A percentile compares a stretch with the other conserved stretches of the same genome.
These are phyloP conservation scores for Colletotrichum sp. DNA, from an alignment of 2,329 filamentous ascomycete species.

Conservation along the genomic window DNA sequence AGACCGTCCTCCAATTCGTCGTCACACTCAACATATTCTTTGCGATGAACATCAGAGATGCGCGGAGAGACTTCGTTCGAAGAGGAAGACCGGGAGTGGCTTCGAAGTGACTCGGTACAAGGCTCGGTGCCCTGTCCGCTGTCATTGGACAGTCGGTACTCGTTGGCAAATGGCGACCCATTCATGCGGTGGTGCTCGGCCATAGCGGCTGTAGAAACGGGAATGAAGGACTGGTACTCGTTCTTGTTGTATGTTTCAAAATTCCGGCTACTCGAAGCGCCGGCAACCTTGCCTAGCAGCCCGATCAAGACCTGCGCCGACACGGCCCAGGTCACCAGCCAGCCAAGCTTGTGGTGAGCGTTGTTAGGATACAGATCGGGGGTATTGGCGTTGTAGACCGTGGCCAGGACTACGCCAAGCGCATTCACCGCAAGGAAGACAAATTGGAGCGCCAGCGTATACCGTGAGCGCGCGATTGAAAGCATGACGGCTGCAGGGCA, in stretches of 20 bases:
- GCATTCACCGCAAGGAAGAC: constrained; percentile 69
- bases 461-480: constrained; percentile 79
- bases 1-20: constrained; percentile 38
- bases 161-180: constrained; percentile 5
- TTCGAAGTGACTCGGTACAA: constrained; percentile 69
- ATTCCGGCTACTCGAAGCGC: constrained; percentile 24
- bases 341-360: constrained; percentile 87
- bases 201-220: constrained; percentile 62
- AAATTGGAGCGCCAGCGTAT: constrained; percentile 73
- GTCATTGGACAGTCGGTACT: constrained; percentile 69
- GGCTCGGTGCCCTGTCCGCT: constrained; percentile 78
- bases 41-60: constrained; percentile 24
- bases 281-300: constrained; percentile 66
- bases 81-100: constrained; percentile 67
- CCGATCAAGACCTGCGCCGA: constrained; percentile 73
- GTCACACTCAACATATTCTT: constrained; percentile 56
- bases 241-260: constrained; percentile 25
- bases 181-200: constrained; percentile 52
- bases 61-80: constrained; percentile 46
- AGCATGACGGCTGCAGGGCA: constrained; percentile 75
- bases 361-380: constrained; percentile 89
- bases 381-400: constrained; percentile 79
- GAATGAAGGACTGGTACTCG: constrained; percentile 66
- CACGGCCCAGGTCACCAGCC: constrained; percentile 78
- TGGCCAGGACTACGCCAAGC: constrained; percentile 67